Conservation (phyloP, 257 asterid species). For the Nyctanthes arbortristis region DNA sequence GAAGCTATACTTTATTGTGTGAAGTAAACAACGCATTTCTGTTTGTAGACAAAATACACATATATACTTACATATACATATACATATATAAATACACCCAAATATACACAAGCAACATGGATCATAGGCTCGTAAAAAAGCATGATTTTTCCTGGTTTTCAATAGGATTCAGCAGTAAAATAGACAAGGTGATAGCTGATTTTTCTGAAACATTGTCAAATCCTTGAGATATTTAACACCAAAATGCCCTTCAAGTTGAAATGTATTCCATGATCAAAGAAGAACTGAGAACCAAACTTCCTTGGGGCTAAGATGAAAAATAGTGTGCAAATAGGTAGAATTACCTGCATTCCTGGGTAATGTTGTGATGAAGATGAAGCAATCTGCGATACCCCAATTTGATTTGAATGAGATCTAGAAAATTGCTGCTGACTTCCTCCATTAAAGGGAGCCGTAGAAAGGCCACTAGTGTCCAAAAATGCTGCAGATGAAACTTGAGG, state of each 20-base stretch:
- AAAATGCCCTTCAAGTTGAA: not conserved
- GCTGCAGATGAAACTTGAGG: slow-evolving; percentile 31
- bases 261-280: not conserved
- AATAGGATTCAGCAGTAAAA: not conserved
- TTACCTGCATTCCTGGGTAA: slow-evolving; percentile 33
- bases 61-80: not conserved
- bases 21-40: not conserved
- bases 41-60: not conserved
- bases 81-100: not conserved
- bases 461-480: slow-evolving; percentile 16
- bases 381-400: slow-evolving; percentile 26
- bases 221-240: not conserved
- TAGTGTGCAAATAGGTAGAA: not conserved
- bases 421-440: slow-evolving; percentile 26
- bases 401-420: slow-evolving; percentile 22
- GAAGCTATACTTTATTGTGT: not conserved
- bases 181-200: not conserved
- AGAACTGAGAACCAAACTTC: not conserved
- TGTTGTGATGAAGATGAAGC: slow-evolving; percentile 30
- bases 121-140: not conserved
- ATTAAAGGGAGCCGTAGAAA: slow-evolving; percentile 10
- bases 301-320: not conserved
- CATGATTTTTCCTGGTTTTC: not conserved
- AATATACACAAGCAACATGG: not conserved
- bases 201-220: not conserved